These are phyloP conservation scores for Rhodotorula sp. DNA, from an alignment of 1,284 basidiomycete genomes.

Conservation along the genomic window DNA sequence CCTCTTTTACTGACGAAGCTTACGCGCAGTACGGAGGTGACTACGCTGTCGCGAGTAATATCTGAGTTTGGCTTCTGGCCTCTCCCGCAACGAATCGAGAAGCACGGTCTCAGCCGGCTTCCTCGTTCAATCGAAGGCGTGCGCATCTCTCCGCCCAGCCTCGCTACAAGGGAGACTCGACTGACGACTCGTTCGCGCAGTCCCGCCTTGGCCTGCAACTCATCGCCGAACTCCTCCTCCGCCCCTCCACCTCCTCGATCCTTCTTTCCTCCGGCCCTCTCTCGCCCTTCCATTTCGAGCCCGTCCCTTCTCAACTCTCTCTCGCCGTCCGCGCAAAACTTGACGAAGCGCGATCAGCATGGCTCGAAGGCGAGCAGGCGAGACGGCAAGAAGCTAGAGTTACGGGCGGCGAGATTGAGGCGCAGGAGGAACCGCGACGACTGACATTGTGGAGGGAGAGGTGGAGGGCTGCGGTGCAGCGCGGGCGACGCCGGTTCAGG, in stretches of 20 bases:
- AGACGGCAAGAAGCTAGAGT: neutral
- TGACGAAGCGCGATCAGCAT: constrained; percentile 30
- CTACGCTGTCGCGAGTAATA: constrained; percentile 32
- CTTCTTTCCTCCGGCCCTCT: constrained; percentile 36
- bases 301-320: constrained; percentile 31
- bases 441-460: constrained; percentile 27
- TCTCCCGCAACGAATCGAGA: constrained; percentile 31
- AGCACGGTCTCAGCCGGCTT: constrained; percentile 25
- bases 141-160: neutral
- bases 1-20: no score
- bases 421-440: constrained; percentile 10
- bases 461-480: constrained; percentile 23
- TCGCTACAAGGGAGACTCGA: no score
- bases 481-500: constrained; percentile 14
- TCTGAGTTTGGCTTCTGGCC: constrained; percentile 42
- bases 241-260: constrained; percentile 16
- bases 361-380: constrained; percentile 6
- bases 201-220: constrained; percentile 33
- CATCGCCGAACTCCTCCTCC: constrained; percentile 30
- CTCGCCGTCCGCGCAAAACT: constrained; percentile 32
- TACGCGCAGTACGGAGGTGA: constrained; percentile 17
- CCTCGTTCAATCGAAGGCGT: constrained; percentile 32
- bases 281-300: constrained; percentile 33
- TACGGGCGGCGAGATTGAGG: neutral
- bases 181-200: constrained; percentile 3